Conservation (phyloP, 1,284 basidiomycete species). For the Sanghuangporus sanghuang region DNA sequence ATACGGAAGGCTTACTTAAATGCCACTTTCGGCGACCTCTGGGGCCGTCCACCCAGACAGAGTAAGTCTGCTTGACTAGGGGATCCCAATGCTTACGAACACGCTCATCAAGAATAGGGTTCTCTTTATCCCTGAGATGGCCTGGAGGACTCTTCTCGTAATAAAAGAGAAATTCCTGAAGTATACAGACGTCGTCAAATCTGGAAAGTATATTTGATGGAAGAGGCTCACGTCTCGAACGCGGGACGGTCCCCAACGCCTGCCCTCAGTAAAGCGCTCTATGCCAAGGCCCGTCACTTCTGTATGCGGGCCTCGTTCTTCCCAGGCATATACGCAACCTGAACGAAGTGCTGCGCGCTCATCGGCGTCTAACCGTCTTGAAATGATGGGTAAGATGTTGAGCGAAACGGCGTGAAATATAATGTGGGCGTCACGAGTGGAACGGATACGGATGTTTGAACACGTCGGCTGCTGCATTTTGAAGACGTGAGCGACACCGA, state of each 20-base stretch:
- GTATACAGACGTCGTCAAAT: not conserved
- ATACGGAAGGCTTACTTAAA: slow-evolving; percentile 29
- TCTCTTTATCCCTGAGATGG: slow-evolving; percentile 22
- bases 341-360: slow-evolving; percentile 35
- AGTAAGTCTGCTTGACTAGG: slow-evolving; percentile 41
- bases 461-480: slow-evolving; percentile 34
- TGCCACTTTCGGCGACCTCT: slow-evolving; percentile 36
- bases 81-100: slow-evolving; percentile 20
- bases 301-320: slow-evolving; percentile 34
- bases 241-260: slow-evolving; percentile 35
- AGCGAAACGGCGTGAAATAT: slow-evolving; percentile 39
- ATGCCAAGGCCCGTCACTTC: slow-evolving; percentile 36
- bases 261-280: slow-evolving; percentile 38
- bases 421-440: slow-evolving; percentile 36
- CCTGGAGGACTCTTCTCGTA: slow-evolving; percentile 30
- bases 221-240: slow-evolving; percentile 30
- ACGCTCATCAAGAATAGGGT: slow-evolving; percentile 19
- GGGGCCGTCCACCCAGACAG: slow-evolving; percentile 33
- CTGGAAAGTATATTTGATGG: slow-evolving; percentile 6
- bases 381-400: slow-evolving; percentile 36
- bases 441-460: slow-evolving; percentile 35
- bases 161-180: slow-evolving; percentile 40
- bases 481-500: not conserved
- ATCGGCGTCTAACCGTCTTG: slow-evolving; percentile 36
- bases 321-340: slow-evolving; percentile 42